phyloP scores from a whole-genome alignment of 1,139 yeast species.

The Pichia sp. region DNA sequence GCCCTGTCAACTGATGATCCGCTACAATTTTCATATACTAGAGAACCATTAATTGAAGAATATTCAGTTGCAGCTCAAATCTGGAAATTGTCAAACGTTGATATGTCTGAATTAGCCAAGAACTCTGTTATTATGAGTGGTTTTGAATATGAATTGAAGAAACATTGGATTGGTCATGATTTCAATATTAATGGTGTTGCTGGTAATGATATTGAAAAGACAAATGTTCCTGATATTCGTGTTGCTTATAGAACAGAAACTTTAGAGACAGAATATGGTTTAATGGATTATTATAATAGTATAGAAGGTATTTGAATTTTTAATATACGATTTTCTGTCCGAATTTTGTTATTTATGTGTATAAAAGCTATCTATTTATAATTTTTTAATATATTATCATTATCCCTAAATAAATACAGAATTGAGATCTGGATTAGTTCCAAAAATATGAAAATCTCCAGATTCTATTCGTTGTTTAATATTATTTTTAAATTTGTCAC shows the following conservation, averaged over 20 bases:
- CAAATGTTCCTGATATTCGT: slow-evolving; percentile 89
- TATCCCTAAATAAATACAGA: not conserved
- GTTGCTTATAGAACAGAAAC: slow-evolving; percentile 79
- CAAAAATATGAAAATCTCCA: slow-evolving; percentile 23
- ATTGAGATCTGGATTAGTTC: slow-evolving; percentile 7
- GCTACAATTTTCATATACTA: slow-evolving; percentile 89
- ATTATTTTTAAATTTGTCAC: slow-evolving; percentile 16
- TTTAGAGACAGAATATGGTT: slow-evolving; percentile 62
- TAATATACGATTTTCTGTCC: too few relatives aligned
- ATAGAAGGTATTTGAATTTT: slow-evolving; percentile 2
- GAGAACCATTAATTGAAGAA: slow-evolving; percentile 97
- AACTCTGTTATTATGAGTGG: slow-evolving; percentile 90
- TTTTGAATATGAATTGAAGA: slow-evolving; percentile 76
- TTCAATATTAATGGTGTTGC: slow-evolving; percentile 54
- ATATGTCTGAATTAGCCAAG: slow-evolving; percentile 87
- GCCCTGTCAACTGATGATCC: slow-evolving; percentile 92
- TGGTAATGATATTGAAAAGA: slow-evolving; percentile 86
- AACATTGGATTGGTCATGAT: slow-evolving; percentile 85
- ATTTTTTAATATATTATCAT: too few relatives aligned
- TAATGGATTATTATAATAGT: slow-evolving; percentile 57
- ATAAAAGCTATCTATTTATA: too few relatives aligned
- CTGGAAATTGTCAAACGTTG: slow-evolving; percentile 86
- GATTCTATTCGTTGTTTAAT: slow-evolving; percentile 14
- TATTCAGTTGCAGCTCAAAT: slow-evolving; percentile 97
- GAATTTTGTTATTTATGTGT: too few relatives aligned